Evolutionary conservation across 1,284 basidiomycete species (phyloP).

Genomic region (Rhodotorula sp.): DNA sequence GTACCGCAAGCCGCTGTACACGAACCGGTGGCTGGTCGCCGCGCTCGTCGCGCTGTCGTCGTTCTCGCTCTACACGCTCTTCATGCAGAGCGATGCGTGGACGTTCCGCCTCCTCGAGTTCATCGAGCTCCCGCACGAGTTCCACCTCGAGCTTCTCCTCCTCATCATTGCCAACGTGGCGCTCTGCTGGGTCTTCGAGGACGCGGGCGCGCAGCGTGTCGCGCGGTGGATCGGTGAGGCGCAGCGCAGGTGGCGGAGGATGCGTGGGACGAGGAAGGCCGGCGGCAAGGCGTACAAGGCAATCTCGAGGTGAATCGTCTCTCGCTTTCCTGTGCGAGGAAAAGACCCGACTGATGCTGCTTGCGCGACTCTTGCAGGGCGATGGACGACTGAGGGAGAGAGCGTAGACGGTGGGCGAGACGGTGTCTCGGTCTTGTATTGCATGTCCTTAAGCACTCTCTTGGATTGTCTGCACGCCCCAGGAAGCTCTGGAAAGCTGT

Average conservation of each 20-base stretch:
- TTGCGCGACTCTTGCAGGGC: background rate
- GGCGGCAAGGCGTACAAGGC: slow-evolving; percentile 58
- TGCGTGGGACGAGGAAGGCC: slow-evolving; percentile 54
- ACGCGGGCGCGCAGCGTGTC: slow-evolving; percentile 37
- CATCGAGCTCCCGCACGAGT: slow-evolving; percentile 71
- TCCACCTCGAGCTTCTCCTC: slow-evolving; percentile 68
- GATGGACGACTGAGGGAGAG: slow-evolving; percentile 11
- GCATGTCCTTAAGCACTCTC: background rate
- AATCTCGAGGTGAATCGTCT: slow-evolving; percentile 54
- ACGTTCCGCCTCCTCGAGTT: slow-evolving; percentile 73
- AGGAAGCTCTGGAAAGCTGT: background rate
- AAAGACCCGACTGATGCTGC: slow-evolving; percentile 16
- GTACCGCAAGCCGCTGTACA: slow-evolving; percentile 91
- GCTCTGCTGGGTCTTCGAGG: slow-evolving; percentile 74
- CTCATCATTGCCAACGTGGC: slow-evolving; percentile 74
- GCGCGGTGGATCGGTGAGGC: slow-evolving; percentile 41
- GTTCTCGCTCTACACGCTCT: slow-evolving; percentile 74
- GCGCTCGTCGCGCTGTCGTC: slow-evolving; percentile 62
- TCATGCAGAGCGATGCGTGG: slow-evolving; percentile 64
- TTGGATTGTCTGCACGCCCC: too few species aligned
- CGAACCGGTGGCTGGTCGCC: slow-evolving; percentile 83
- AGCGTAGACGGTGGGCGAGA: background rate
- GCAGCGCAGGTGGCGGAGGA: slow-evolving; percentile 34
- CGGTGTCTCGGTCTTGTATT: background rate
- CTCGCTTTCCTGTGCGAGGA: too few species aligned